Conservation (phyloP, 2,329 filamentous ascomycete species). For the Trichoderma sp. region DNA sequence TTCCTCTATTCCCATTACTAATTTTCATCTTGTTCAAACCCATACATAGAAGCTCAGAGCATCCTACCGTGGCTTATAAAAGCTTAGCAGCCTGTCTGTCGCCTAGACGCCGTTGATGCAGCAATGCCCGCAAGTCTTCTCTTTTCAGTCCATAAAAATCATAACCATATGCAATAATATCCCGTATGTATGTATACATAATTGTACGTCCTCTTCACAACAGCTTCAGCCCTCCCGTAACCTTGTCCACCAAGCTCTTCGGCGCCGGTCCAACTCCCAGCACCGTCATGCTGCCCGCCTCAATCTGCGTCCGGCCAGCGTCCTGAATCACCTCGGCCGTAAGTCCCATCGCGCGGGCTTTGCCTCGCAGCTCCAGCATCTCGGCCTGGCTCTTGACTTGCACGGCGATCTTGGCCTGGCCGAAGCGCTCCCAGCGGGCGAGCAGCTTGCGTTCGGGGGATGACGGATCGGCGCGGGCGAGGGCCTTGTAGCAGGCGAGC, state of each 20-base stretch:
- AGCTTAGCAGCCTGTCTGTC: neutral
- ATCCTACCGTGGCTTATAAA: neutral
- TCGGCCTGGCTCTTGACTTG: constrained; percentile 88
- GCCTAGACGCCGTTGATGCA: constrained; percentile 20
- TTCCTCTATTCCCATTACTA: constrained; percentile 6
- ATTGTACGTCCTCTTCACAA: constrained; percentile 54
- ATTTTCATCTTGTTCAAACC: neutral
- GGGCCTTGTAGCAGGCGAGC: constrained; percentile 91
- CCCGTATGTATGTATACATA: neutral
- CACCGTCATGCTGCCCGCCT: constrained; percentile 88
- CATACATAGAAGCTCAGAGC: neutral
- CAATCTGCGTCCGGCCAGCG: constrained; percentile 97
- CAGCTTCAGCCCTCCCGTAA: constrained; percentile 84
- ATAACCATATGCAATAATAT: neutral
- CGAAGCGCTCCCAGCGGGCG: constrained; percentile 79
- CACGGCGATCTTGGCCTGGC: constrained; percentile 92
- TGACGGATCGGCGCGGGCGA: constrained; percentile 60
- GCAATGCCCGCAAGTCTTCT: neutral
- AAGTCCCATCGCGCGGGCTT: constrained; percentile 80
- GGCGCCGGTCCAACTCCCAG: constrained; percentile 82
- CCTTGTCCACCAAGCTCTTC: constrained; percentile 81
- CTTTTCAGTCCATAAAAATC: neutral
- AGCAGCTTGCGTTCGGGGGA: constrained; percentile 66
- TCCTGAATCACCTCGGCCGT: constrained; percentile 91
- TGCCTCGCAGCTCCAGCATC: constrained; percentile 71